Percentiles rank a stretch among this genome's conserved stretches.
Conservation (phyloP, 768 basidiomycete species). For the Boletus subparvulus region DNA sequence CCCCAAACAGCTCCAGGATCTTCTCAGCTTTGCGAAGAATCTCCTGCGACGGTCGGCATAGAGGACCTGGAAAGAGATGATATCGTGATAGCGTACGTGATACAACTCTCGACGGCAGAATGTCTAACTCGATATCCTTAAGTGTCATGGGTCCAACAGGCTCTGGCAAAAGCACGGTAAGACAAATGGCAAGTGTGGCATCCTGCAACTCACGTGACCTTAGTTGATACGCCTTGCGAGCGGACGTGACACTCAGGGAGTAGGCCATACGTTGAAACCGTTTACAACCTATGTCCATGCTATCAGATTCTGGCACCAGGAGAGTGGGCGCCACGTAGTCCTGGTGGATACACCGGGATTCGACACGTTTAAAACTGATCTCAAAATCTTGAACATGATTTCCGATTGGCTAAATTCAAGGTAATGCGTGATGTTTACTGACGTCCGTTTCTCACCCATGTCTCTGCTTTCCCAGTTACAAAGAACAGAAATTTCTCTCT, state of each 20-base stretch:
- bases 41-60: background rate
- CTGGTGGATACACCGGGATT: constrained; percentile 29
- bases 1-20: no score
- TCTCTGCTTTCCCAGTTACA: no score
- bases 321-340: constrained; percentile 5
- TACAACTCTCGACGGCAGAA: background rate
- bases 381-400: background rate
- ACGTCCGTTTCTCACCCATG: background rate
- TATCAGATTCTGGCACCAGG: constrained; percentile 2
- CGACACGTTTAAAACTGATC: constrained; percentile 17
- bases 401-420: background rate
- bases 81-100: constrained; percentile 17
- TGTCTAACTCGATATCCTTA: background rate
- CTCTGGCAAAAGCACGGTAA: constrained; percentile 15
- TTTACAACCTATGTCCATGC: constrained; percentile 7
- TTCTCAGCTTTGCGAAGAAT: no score
- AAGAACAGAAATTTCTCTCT: constrained; percentile 19
- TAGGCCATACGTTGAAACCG: constrained; percentile 11
- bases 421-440: background rate
- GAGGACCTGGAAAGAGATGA: background rate
- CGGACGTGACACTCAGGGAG: background rate
- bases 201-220: background rate
- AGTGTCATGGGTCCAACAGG: constrained; percentile 25
- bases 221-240: constrained; percentile 14
- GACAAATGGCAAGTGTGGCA: background rate